Conservation (phyloP, 345 rosid species). For the Sonneratia caseolaris region DNA sequence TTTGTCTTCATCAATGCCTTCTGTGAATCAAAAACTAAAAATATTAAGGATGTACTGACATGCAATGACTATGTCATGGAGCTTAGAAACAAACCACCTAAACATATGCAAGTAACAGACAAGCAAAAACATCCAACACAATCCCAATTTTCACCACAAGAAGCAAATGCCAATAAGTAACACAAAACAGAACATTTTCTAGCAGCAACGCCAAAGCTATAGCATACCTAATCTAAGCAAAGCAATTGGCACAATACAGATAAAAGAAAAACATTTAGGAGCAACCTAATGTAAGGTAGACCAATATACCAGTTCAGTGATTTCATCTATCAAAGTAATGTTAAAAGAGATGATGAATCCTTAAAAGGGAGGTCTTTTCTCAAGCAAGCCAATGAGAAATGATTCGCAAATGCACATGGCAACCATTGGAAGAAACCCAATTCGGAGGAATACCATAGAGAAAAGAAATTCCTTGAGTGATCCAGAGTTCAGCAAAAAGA, state of each 20-base stretch:
- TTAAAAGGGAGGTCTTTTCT: neutral
- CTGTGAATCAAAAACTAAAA: neutral
- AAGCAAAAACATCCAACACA: neutral
- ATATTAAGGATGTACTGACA: neutral
- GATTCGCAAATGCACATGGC: neutral
- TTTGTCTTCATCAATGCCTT: neutral
- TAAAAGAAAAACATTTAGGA: neutral
- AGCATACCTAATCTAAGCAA: neutral
- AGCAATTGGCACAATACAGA: neutral
- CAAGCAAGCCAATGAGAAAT: neutral
- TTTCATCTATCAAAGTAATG: neutral
- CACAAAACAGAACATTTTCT: neutral
- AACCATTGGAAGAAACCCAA: neutral
- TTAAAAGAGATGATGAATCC: neutral
- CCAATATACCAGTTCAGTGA: neutral
- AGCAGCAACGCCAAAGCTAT: no score
- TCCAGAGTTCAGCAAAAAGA: constrained; percentile 8
- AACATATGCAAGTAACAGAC: neutral
- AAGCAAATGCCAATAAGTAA: neutral
- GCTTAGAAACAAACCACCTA: neutral
- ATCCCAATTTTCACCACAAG: neutral
- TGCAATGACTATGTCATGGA: neutral
- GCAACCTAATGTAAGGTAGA: neutral
- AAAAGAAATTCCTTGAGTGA: neutral
- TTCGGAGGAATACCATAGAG: neutral